phyloP scores from a whole-genome alignment of 176 grass and related monocot species.

The Olyra latifolia region DNA sequence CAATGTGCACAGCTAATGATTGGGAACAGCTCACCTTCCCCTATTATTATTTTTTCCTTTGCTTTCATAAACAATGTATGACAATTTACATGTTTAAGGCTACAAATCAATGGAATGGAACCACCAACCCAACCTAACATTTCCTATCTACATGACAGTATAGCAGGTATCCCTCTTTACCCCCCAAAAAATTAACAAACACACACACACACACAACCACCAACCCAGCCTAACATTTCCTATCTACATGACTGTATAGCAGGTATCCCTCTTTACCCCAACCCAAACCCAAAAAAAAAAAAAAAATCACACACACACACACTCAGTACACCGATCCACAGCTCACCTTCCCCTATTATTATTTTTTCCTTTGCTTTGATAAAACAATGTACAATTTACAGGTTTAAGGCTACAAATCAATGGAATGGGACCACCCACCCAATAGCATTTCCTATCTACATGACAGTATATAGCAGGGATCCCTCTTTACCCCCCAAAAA shows the following conservation, averaged over 20 bases:
- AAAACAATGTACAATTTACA: constrained; percentile 73
- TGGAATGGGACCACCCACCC: constrained; percentile 43
- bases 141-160: constrained; percentile 49
- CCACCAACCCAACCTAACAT: constrained; percentile 36
- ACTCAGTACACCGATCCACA: no score
- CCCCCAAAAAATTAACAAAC: constrained; percentile 32
- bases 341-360: constrained; percentile 52
- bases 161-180: constrained; percentile 31
- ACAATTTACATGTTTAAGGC: constrained; percentile 56
- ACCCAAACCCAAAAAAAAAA: no score
- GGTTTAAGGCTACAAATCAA: constrained; percentile 51
- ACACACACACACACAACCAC: no score
- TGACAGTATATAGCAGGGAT: constrained; percentile 41
- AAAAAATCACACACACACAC: no score
- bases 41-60: constrained; percentile 53
- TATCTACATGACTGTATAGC: no score
- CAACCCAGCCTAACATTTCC: no score
- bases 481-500: constrained; percentile 37
- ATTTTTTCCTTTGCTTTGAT: constrained; percentile 47
- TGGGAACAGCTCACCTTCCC: constrained; percentile 41
- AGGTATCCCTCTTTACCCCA: no score
- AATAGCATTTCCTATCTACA: constrained; percentile 47
- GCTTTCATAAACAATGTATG: constrained; percentile 53
- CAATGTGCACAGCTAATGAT: constrained; percentile 30
- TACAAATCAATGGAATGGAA: constrained; percentile 61